Conservation (phyloP, 108 stramenopile genomes). For the Skeletonema potamos region DNA sequence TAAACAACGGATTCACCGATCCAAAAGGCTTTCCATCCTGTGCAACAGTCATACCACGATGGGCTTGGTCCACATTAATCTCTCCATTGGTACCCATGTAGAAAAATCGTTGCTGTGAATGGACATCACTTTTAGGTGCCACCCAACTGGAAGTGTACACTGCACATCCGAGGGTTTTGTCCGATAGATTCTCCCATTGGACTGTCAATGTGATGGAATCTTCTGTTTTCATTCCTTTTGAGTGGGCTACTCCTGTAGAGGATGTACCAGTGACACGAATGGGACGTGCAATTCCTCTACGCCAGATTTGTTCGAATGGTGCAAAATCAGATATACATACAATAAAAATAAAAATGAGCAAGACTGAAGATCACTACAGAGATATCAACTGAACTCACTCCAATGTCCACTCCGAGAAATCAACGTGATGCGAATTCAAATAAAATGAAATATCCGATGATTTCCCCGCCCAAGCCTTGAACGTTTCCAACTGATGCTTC, state of each 20-base stretch:
- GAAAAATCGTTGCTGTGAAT: conserved; percentile 99
- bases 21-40: conserved; percentile 87
- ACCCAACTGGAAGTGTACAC: conserved; percentile 98
- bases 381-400: conserved; percentile 15
- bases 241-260: conserved; percentile 92
- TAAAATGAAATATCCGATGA: conserved; percentile 98
- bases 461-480: conserved; percentile 99
- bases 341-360: background rate
- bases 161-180: conserved; percentile 83
- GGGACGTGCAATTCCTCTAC: conserved; percentile 75
- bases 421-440: conserved; percentile 98
- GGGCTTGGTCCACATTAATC: conserved; percentile 98
- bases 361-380: background rate
- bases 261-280: conserved; percentile 91
- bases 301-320: background rate
- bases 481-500: conserved; percentile 99
- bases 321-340: background rate
- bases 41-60: conserved; percentile 95
- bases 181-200: conserved; percentile 91
- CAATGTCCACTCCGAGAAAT: conserved; percentile 98
- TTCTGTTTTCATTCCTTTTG: conserved; percentile 88
- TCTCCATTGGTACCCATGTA: conserved; percentile 98
- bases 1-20: conserved; percentile 97
- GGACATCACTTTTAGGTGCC: conserved; percentile 96
- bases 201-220: conserved; percentile 99